A percentile compares a stretch with the other conserved stretches of the same genome.
phyloP scores from a whole-genome alignment of 108 stramenopile species.

The Nitzschia sp. region DNA sequence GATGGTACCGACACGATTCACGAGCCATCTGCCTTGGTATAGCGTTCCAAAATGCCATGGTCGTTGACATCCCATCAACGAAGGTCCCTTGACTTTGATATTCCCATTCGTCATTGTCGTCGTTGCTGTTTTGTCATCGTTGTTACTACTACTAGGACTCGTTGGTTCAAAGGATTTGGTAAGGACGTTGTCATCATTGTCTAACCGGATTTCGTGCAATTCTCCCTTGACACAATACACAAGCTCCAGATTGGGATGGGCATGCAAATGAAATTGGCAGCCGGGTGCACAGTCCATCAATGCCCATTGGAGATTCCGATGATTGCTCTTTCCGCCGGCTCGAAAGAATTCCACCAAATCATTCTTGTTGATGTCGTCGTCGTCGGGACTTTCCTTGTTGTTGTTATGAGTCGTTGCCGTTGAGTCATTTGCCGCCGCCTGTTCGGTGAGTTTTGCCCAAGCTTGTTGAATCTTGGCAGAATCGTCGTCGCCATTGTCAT shows the following conservation, averaged over 20 bases:
- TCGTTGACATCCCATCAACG: slow-evolving; percentile 7
- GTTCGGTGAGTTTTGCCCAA: neutral
- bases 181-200: slow-evolving; percentile 19
- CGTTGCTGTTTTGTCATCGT: neutral
- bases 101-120: neutral
- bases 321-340: slow-evolving; percentile 22
- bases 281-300: slow-evolving; percentile 33
- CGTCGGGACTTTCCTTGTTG: neutral
- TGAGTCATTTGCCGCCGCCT: neutral
- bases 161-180: slow-evolving; percentile 11
- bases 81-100: slow-evolving; percentile 13
- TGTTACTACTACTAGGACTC: neutral
- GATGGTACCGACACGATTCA: slow-evolving; percentile 50
- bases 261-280: slow-evolving; percentile 45
- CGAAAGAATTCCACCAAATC: slow-evolving; percentile 17
- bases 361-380: neutral
- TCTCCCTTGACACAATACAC: slow-evolving; percentile 33
- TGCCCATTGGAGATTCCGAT: slow-evolving; percentile 31
- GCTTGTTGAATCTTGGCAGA: neutral
- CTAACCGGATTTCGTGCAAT: slow-evolving; percentile 36
- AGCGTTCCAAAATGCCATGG: slow-evolving; percentile 29
- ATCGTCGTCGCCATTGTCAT: neutral
- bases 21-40: slow-evolving; percentile 30
- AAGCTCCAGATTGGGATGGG: slow-evolving; percentile 55
- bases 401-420: neutral